Base-by-base conservation (phyloP, 2,329 filamentous ascomycete species). In the Calonectria leucothoes region DNA sequence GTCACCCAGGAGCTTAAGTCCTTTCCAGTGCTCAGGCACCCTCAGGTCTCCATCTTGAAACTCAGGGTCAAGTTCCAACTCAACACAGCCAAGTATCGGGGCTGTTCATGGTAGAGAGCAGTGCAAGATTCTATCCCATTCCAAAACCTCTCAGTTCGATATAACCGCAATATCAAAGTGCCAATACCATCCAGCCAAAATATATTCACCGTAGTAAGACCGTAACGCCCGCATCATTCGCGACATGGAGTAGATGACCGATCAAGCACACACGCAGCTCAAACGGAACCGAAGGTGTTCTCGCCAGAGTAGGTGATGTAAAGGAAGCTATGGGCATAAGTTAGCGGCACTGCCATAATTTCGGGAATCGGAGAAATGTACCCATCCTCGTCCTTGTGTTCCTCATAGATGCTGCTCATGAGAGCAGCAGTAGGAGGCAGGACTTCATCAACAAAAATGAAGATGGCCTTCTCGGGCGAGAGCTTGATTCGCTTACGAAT, bases 401-500 rank as follows among this genome's bases (percentile, higher is more conserved):
- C 96, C 87, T 99, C 97, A 86, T 99, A 99, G 88, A 99, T 98
- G 86, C 94, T 97, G 89, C 95, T 98, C 97, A 99, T 99, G 68
- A 99, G 92, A 73, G 97, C 97, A 73, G 97, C 97, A 11, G 97
- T 98, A 3, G 97, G 97, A 66, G 97, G 97, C 70, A 99, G 91
- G 66, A 98, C 96, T 88, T 98, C 97, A 85, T 98, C 96, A 83
- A 99, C 97, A 88, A 98, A 99, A 91, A 99, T 98, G 91, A 99
- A 99, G 89, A 99, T 99, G 85, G 97, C 97, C 92, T 99, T 99
- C 90, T 99, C 97, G 37, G 97, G 97, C 69, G 95, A 98, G 80
- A 99, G 92, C 95, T 99, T 99, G 89, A 99, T 99, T 84, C 97
- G 94, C 92, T 99, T 99, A 86, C 97, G 95, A 88, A 99, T 99